Percentiles rank a stretch among this genome's conserved stretches.
phyloP scores from a whole-genome alignment of 805 yeast species.

The Lachancea quebecensis region DNA sequence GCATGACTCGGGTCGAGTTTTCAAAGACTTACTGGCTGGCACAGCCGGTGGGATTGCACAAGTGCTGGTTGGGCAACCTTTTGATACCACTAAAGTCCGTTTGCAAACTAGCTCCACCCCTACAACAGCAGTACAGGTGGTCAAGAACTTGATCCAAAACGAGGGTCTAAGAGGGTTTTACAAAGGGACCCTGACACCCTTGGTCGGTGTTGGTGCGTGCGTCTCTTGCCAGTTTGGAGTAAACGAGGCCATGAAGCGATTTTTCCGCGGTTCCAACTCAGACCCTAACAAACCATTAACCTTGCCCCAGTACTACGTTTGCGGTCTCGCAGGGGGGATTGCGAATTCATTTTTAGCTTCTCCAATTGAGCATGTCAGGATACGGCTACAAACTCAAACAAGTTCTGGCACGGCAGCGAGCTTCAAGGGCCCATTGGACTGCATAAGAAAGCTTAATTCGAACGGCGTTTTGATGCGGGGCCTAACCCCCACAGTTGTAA shows the following conservation, averaged over 20 bases:
- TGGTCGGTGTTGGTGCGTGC: constrained; percentile 96
- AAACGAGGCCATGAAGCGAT: constrained; percentile 87
- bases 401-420: constrained; percentile 40
- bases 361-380: constrained; percentile 94
- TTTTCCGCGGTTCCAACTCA: constrained; percentile 43
- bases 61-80: constrained; percentile 92
- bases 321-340: constrained; percentile 90
- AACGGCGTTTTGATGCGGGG: constrained; percentile 71
- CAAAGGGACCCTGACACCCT: constrained; percentile 89
- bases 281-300: constrained; percentile 37
- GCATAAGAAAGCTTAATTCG: constrained; percentile 43
- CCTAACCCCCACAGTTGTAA: constrained; percentile 66
- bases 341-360: constrained; percentile 85
- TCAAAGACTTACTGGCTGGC: constrained; percentile 82
- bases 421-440: constrained; percentile 48
- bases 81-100: constrained; percentile 90
- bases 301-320: constrained; percentile 60
- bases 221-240: constrained; percentile 94
- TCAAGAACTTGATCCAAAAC: constrained; percentile 57
- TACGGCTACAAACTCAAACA: constrained; percentile 77
- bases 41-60: constrained; percentile 95
- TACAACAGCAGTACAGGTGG: constrained; percentile 65
- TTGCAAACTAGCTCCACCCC: constrained; percentile 82
- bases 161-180: constrained; percentile 87
- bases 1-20: constrained; percentile 34